Evolutionary conservation across 148 eudicot genomes (phyloP), one percentile per base, ranked within the genome.

Genomic region (Vaccinium vitisidaea): DNA sequence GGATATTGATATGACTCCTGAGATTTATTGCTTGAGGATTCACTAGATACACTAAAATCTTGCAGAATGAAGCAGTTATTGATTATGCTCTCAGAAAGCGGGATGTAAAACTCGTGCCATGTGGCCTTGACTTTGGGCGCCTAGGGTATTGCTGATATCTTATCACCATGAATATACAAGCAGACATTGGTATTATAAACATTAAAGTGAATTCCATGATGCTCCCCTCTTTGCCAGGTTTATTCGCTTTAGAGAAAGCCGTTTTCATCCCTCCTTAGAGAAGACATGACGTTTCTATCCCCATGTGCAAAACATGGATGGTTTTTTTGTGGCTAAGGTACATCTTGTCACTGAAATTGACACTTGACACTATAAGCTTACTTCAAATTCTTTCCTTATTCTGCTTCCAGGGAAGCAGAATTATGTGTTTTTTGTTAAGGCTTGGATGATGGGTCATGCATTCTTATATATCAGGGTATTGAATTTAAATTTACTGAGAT

Each of bases 281-380:
- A 86, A 90, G 90, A 93, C 98, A 14, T 88, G 94, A 83, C 95
- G 99, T 75, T 94, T 95, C 86, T 97, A 97, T 89, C 99, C 99
- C 67, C 99, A 97, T 87, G 92, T 90, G 16, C 94, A 93, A 87
- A 97, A 95, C 88, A 92, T 97, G 98, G 99, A 97, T 90, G 99
- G 99, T 6, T 97, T 97, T 82, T 97, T 94, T 88, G 98, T 97
- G 77, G 98, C 99, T 3, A 97, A 95, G 99, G 99, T 97, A 88
- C n/a, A n/a, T n/a, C 19, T 58, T n/a, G 43, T 50, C 18, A 18
- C 63, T 74, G 54, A 48, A n/a, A n/a, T 8, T 53, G 27, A 43
- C 15, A 0, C 75, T 56, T n/a, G 0, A 3, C 23, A 13, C 56
- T 54, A 32, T 1, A 59, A 43, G 48, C 16, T 7, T 36, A 53